A percentile compares a stretch with the other conserved stretches of the same genome.
Evolutionary conservation across 116 monocot species (phyloP).

Genomic region (Papilionanthe hybrid): DNA sequence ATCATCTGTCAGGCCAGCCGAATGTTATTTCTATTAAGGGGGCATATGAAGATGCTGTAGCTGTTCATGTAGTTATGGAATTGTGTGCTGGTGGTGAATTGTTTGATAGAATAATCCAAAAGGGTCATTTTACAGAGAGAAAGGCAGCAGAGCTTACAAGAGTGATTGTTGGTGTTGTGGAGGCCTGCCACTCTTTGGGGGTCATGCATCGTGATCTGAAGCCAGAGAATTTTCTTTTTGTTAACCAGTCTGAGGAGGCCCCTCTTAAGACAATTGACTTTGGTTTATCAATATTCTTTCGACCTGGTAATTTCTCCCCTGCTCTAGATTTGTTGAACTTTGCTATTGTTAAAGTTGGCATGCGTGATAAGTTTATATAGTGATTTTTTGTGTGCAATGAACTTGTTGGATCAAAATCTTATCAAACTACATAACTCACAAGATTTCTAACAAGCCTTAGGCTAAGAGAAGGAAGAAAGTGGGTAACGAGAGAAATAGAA

Average conservation of each 20-base stretch:
- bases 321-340: background rate
- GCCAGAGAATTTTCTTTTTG: constrained; percentile 43
- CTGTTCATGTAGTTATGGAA: constrained; percentile 41
- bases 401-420: no score
- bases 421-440: no score
- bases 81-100: constrained; percentile 35
- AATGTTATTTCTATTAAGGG: constrained; percentile 34
- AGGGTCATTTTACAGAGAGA: constrained; percentile 35
- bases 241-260: constrained; percentile 21
- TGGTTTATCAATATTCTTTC: constrained; percentile 35
- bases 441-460: no score
- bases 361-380: background rate
- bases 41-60: constrained; percentile 40
- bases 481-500: no score
- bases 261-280: constrained; percentile 38
- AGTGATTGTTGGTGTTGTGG: constrained; percentile 38
- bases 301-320: constrained; percentile 22
- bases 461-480: no score
- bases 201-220: constrained; percentile 49
- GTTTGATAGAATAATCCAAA: constrained; percentile 38
- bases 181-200: constrained; percentile 35
- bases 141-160: constrained; percentile 33
- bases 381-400: no score
- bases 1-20: constrained; percentile 31
- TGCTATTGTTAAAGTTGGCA: background rate